Evolutionary conservation across 106 monocot genomes (phyloP).

Genomic region (Apostasia shenzhenica): DNA sequence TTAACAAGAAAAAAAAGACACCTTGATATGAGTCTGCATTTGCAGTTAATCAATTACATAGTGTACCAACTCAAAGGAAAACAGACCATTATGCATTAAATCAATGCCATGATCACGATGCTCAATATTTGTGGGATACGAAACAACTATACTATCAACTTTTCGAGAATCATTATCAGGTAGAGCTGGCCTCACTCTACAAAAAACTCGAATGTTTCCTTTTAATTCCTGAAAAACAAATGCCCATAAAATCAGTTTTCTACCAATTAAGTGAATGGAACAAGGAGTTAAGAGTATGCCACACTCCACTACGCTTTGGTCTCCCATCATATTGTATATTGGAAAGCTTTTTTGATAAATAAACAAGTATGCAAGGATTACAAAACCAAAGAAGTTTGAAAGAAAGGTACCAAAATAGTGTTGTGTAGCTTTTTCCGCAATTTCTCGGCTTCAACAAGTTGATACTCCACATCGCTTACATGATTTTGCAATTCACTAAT

Average conservation of each 20-base stretch:
- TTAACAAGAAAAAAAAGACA: slow-evolving; percentile 1
- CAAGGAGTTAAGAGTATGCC: too few relatives aligned
- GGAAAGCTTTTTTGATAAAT: too few relatives aligned
- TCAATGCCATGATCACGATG: slow-evolving; percentile 65
- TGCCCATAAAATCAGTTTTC: too few relatives aligned
- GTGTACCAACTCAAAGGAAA: not conserved
- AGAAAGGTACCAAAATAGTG: slow-evolving; percentile 64
- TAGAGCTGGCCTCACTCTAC: slow-evolving; percentile 70
- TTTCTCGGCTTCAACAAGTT: slow-evolving; percentile 61
- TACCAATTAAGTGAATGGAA: too few relatives aligned
- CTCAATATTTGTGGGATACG: slow-evolving; percentile 74
- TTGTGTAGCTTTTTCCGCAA: slow-evolving; percentile 84
- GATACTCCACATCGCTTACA: slow-evolving; percentile 48
- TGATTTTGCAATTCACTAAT: slow-evolving; percentile 41
- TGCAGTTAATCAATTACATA: not conserved
- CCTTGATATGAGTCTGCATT: not conserved
- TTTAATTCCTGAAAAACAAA: slow-evolving; percentile 63
- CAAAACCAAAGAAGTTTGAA: too few relatives aligned
- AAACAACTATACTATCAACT: slow-evolving; percentile 35
- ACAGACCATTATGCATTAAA: slow-evolving; percentile 50
- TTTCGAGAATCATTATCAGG: slow-evolving; percentile 28
- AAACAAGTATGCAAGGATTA: not conserved
- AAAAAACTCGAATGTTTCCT: slow-evolving; percentile 93
- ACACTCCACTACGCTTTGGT: too few relatives aligned
- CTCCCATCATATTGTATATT: too few relatives aligned